Conservation (phyloP, 345 rosid genomes). For the Eucalyptus microcorys region DNA sequence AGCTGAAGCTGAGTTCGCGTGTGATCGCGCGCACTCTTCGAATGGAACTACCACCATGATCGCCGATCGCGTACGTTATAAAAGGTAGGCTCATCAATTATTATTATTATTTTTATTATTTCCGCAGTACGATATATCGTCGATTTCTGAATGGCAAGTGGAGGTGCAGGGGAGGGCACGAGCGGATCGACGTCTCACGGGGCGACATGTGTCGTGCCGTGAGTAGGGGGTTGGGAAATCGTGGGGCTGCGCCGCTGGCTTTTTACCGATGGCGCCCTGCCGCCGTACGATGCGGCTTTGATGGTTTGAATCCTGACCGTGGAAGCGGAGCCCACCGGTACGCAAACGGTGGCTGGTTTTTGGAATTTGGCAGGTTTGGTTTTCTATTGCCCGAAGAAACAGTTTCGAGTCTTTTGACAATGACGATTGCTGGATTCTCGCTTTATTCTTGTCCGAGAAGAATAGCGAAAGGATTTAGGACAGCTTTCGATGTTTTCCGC, state of each 20-base stretch:
- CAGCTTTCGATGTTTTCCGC: not conserved
- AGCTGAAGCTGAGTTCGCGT: not conserved
- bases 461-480: not conserved
- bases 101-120: not conserved
- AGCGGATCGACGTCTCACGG: not conserved
- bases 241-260: not conserved
- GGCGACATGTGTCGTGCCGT: not conserved
- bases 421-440: fast-evolving
- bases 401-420: fast-evolving
- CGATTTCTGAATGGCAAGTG: not conserved
- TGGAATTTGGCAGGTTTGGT: not conserved
- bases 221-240: not conserved
- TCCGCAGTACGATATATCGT: not conserved
- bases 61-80: not conserved
- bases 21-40: not conserved
- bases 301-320: not conserved
- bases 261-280: not conserved
- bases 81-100: not conserved
- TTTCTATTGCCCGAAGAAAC: not conserved
- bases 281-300: not conserved
- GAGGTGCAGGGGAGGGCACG: too few relatives aligned
- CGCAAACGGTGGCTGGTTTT: not conserved
- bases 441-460: not conserved
- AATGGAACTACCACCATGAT: not conserved
- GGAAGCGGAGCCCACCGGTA: not conserved